Evolutionary conservation across 768 basidiomycete species (phyloP), one percentile per base, ranked within the genome.

Genomic region (Mycena indigotica): DNA sequence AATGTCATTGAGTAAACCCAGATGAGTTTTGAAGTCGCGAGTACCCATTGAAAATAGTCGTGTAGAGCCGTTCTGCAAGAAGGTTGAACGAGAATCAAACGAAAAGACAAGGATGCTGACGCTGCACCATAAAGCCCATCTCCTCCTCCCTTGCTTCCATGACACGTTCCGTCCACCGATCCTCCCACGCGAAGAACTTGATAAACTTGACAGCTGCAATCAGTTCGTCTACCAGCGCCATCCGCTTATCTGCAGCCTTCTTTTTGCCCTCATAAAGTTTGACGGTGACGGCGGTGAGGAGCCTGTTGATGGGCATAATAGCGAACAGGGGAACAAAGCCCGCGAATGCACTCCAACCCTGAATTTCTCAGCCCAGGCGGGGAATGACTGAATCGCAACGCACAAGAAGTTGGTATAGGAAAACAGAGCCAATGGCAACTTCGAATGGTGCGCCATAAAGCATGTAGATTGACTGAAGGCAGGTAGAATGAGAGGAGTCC

Each of bases 101-200:
- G 35, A 28, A 10, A 23, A 41, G 8, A 8, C 28, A 1, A 12
- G 29, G 6, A 44, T 50, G 28, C 70, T 1, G 28, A 87, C 88
- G 67, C 78, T 87, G 87, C 56, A 88, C 70, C 78, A 93, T 80
- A 87, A 91, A 91, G 53, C 79, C 73, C 72, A 95, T 78, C 74
- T 95, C 94, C 15, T 73, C 72, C 39, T 80, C 79, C 58, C 93
- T 77, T 2, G 88, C 83, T 40, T 86, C 84, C 55, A 85, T 66
- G 0, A 80, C 85, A 13, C 84, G 78, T 25, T 80, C 71, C 40
- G 89, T 88, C 91, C 92, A 93, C 13, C 82, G 80, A 39, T 86
- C 80, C 62, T 90, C 88, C 81, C 89, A 91, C 1, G 89, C 89
- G 59, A 91, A 91, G 77, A 91, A 90, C 70, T 91, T 90, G 77